A percentile compares a stretch with the other conserved stretches of the same genome.
Conservation (phyloP, 306 rosid species). For the Acacia confusa region DNA sequence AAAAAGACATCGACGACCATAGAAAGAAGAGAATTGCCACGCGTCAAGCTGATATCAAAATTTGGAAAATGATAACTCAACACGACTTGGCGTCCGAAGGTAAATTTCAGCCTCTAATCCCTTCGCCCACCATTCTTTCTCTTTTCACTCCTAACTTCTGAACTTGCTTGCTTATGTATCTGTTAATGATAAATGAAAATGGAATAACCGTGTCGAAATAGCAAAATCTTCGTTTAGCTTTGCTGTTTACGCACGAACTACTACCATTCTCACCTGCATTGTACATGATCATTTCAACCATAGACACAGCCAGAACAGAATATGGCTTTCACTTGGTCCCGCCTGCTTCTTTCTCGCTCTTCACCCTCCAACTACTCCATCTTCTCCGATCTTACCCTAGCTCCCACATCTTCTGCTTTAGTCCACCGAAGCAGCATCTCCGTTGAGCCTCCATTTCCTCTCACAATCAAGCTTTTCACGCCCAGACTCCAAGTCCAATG, state of each 20-base stretch:
- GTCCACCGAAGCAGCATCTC: constrained; percentile 31
- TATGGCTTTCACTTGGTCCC: constrained; percentile 66
- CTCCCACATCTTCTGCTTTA: constrained; percentile 29
- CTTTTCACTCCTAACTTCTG: background rate
- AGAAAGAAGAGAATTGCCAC: background rate
- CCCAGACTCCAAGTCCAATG: constrained; percentile 47
- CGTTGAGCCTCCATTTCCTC: constrained; percentile 24
- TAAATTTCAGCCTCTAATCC: constrained; percentile 18
- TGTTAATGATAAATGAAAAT: background rate
- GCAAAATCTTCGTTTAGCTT: constrained; percentile 13
- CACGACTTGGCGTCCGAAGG: background rate
- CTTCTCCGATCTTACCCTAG: constrained; percentile 41
- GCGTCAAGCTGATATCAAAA: background rate
- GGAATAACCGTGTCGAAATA: background rate
- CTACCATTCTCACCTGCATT: constrained; percentile 22
- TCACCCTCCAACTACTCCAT: constrained; percentile 43
- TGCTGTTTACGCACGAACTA: background rate
- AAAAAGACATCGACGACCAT: background rate
- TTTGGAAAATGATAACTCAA: background rate
- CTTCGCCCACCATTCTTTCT: background rate
- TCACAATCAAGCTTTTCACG: constrained; percentile 16
- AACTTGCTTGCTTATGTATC: background rate
- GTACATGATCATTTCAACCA: constrained; percentile 47
- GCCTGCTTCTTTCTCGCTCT: constrained; percentile 49
- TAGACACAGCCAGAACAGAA: background rate